Base-by-base conservation (phyloP, 2,329 filamentous ascomycete genomes). In the Fusarium sp. region DNA sequence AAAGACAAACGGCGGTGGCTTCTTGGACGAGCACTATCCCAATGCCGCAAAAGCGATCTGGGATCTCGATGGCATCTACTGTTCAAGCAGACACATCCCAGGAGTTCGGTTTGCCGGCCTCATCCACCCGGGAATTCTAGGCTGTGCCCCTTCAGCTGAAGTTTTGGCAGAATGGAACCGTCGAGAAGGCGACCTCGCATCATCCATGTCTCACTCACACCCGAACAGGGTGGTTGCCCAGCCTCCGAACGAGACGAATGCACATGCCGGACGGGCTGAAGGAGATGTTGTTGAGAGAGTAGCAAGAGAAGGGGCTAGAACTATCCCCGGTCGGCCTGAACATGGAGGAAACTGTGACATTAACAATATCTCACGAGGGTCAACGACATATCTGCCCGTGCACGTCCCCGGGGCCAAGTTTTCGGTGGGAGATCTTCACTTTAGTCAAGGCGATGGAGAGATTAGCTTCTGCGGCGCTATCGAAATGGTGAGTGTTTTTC, bases 321-420 rank as follows among this genome's bases (percentile, higher is more conserved):
- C 93, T 0, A 90, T 97, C 43, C 93, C 93, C 0, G 89, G 93
- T 3, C 81, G 92, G 0, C 92, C 92, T 0, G 92, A 96, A 70
- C 91, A 96, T 68, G 93, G 93, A 12, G 93, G 93, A 0, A 96
- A 96, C 71, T 95, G 92, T 73, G 92, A 97, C 67, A 95, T 96
- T 76, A 96, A 96, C 79, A 95, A 95, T 70, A 81, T 96, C 28
- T 90, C 85, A 2, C 81, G 91, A 7, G 92, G 91, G 2, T 89
- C 84, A 55, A 94, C 93, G 72, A 91, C 96, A 0, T 97, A 93
- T 73, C 83, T 97, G 1, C 93, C 93, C 0, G 90, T 97, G 0
- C 93, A 96, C 70, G 91, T 97, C 5, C 78, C 83, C 0, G 93
- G 93, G 0, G 93, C 93, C 40, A 96, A 96, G 73, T 97, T 97